Base-by-base conservation (phyloP, 208 protist genomes). In the Trypanosoma mega region DNA sequence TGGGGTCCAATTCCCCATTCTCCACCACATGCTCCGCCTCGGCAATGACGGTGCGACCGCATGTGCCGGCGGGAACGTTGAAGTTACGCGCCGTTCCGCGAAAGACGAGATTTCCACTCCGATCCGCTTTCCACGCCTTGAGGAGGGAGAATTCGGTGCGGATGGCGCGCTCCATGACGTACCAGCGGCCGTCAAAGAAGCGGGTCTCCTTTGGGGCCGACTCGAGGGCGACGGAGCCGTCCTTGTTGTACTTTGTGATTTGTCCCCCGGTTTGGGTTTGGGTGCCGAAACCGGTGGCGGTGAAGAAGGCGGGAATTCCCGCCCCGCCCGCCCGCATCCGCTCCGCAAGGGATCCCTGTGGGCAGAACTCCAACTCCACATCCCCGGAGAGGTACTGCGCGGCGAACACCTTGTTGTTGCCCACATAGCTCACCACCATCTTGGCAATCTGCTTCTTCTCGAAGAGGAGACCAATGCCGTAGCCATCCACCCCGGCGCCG, bases 401-500 rank as follows among this genome's bases (percentile, higher is more conserved):
- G 52, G 93, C 90, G 68, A 97, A 97, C 16, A 65, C 71, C 29
- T 78, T 78, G 69, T 98, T 98, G 67, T 97, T 93, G 44, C 94
- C 94, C 8, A 98, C 93, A 48, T 98, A 97, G 1, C 80, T 92
- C 8, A 88, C 80, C 51, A 97, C 27, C 50, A 75, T 74, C 54
- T 92, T 82, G 18, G 50, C 27, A 14, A 65, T 78, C 56, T 93
- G 64, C 29, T 90, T 79, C 6, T 81, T 71, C 72, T 98, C 75
- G 37, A 99, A 87, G n/a, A 99, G 86, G 16, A 97, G 12, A 12
- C 93, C 96, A 24, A 99, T 78, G 27, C 98, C 97, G 69, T 86
- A 98, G 58, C 97, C 96, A 61, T 97, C 93, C 37, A 98, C 82
- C 76, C 98, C 97, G 47, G 85, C 87, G 60, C 97, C 98, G 80